Evolutionary conservation across 2,329 filamentous ascomycete species (phyloP).

Genomic region (Penicillium sp.): DNA sequence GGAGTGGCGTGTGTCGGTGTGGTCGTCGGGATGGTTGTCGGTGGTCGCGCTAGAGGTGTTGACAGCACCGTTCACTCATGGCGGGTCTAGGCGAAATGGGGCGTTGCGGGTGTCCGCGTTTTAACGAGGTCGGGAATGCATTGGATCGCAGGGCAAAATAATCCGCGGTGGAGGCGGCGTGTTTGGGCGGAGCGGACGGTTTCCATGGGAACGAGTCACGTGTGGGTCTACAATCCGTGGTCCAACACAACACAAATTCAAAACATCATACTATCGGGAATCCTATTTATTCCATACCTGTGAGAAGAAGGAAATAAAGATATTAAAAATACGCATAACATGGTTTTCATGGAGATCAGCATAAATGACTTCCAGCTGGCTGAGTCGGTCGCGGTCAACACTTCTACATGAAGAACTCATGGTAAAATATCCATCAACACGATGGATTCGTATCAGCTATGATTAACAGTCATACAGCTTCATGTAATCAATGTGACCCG

Average conservation of each 20-base stretch:
- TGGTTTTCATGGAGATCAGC: too few relatives aligned
- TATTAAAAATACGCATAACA: too few relatives aligned
- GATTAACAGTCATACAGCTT: too few relatives aligned
- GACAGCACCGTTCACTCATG: slow-evolving; percentile 13
- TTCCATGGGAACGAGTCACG: neutral
- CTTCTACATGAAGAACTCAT: too few relatives aligned
- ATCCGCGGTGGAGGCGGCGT: slow-evolving; percentile 15
- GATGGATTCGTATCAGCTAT: too few relatives aligned
- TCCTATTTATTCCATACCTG: too few relatives aligned
- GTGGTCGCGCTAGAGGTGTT: slow-evolving; percentile 3
- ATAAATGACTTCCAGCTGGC: too few relatives aligned
- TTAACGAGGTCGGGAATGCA: slow-evolving; percentile 11
- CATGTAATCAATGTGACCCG: too few relatives aligned
- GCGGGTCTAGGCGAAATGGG: slow-evolving; percentile 5
- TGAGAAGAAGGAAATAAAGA: too few relatives aligned
- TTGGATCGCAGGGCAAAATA: slow-evolving; percentile 16
- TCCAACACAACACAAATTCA: neutral
- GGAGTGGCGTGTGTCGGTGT: slow-evolving; percentile 6
- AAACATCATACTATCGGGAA: slow-evolving; percentile 1
- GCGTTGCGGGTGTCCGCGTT: slow-evolving; percentile 8
- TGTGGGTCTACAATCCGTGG: neutral
- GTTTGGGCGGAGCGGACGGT: slow-evolving; percentile 12
- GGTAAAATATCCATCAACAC: too few relatives aligned
- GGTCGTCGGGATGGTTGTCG: slow-evolving; percentile 6
- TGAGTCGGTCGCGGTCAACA: too few relatives aligned